Evolutionary conservation across 164 flowering plant species (phyloP), one percentile per base, ranked within the genome.

Genomic region (Nelumbo lutea): DNA sequence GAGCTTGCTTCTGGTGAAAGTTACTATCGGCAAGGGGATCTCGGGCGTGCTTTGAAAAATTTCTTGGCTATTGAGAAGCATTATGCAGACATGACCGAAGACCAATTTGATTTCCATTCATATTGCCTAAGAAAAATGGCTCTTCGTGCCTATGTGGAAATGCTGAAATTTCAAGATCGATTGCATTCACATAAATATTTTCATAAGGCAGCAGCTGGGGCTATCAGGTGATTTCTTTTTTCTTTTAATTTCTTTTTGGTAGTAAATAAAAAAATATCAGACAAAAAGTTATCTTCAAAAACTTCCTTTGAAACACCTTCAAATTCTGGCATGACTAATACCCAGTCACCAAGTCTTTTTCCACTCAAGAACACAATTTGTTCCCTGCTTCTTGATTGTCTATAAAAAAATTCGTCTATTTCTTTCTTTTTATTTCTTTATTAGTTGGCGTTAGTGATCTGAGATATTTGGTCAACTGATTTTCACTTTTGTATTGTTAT

Each of bases 81-180:
- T 82, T 93, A 96, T 87, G 88, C 95, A 15, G 99, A 96, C 77
- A 96, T 96, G 72, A 90, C 92, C 1, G 99, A 96, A 75, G 99
- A 96, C 76, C 99, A 96, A 57, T 96, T 96, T 79, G 99, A 96
- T 72, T 96, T 96, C 72, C 99, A 96, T 76, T 91, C 99, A 14
- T 96, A 96, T 77, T 96, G 99, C 80, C 80, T 96, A 66, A 83
- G 99, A 72, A 96, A 96, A 81, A 96, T 96, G 99, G 93, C 99
- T 27, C 72, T 96, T 60, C 94, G 98, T 63, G 81, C 96, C 13
- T 96, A 96, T 73, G 93, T 96, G 55, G 96, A 90, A 74, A 93
- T 96, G 99, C 81, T 96, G 62, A 96, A 79, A 76, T 96, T 96
- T 81, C 99, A 96, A 76, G 98, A 96, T 74, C 88, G 90, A 41